phyloP scores from a whole-genome alignment of 306 rosid species.

The Potentilla sterilis region DNA sequence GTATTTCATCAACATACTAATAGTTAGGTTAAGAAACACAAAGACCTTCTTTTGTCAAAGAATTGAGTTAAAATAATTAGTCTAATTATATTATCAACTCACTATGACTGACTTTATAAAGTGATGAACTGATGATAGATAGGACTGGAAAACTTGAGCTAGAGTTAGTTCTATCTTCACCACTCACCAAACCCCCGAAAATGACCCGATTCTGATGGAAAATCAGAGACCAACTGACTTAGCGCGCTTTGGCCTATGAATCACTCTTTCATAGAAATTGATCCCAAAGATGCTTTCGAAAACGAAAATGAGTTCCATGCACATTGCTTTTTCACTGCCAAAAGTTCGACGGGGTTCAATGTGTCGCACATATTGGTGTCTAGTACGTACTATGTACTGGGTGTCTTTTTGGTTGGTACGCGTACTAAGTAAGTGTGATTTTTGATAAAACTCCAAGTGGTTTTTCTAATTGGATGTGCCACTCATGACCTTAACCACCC shows the following conservation, averaged over 20 bases:
- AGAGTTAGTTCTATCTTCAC: neutral
- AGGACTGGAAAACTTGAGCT: neutral
- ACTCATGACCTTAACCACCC: neutral
- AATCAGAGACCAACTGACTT: neutral
- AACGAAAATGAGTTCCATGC: constrained; percentile 1
- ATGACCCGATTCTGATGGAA: neutral
- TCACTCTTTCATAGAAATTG: neutral
- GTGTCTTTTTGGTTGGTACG: constrained; percentile 4
- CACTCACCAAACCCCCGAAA: neutral
- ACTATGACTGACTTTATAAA: neutral
- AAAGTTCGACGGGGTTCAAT: neutral
- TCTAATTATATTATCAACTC: neutral
- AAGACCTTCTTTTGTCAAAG: neutral
- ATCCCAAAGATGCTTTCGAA: neutral
- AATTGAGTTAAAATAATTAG: neutral
- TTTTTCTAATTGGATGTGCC: neutral
- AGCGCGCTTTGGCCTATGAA: neutral
- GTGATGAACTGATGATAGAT: neutral
- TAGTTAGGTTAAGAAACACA: constrained; percentile 12
- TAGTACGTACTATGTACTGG: neutral
- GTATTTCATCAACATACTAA: neutral
- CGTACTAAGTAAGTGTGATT: neutral
- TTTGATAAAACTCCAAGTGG: neutral
- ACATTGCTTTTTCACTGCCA: neutral
- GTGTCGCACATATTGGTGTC: neutral